Evolutionary conservation across 2,329 filamentous ascomycete species (phyloP).

Genomic region (Aquanectria penicillioides): DNA sequence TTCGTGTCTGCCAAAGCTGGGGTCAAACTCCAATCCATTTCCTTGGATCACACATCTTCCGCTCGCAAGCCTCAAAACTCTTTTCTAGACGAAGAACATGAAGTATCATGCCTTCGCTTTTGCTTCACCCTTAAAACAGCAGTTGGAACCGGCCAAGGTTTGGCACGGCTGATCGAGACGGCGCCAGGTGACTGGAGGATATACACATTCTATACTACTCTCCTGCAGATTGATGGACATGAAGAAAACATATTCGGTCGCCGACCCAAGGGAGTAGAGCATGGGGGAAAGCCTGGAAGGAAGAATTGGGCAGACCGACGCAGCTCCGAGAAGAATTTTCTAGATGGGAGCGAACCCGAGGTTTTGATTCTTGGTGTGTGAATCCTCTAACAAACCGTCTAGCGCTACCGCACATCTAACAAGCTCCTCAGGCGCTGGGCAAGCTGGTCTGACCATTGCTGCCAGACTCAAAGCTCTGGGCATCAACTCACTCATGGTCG

Average conservation of each 20-base stretch:
- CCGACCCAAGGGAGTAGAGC: slow-evolving; percentile 66
- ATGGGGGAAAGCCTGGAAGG: slow-evolving; percentile 60
- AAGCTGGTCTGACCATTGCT: slow-evolving; percentile 66
- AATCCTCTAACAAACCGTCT: background rate
- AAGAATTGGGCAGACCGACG: slow-evolving; percentile 71
- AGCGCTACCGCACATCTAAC: background rate
- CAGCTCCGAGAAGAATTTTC: slow-evolving; percentile 56
- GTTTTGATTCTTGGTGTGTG: slow-evolving; percentile 70
- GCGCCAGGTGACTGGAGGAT: slow-evolving; percentile 65
- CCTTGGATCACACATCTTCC: slow-evolving; percentile 56
- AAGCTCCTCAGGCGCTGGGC: slow-evolving; percentile 61
- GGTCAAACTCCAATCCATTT: slow-evolving; percentile 49
- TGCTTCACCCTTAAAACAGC: slow-evolving; percentile 65
- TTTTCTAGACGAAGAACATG: slow-evolving; percentile 59
- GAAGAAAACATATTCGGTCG: slow-evolving; percentile 59
- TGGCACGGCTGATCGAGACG: slow-evolving; percentile 60
- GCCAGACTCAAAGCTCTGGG: slow-evolving; percentile 69
- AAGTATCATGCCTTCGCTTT: slow-evolving; percentile 63
- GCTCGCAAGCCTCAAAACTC: slow-evolving; percentile 54
- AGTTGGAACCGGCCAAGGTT: slow-evolving; percentile 64
- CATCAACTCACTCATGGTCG: slow-evolving; percentile 66
- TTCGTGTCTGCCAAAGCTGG: slow-evolving; percentile 32
- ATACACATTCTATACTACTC: slow-evolving; percentile 70
- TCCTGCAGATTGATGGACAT: slow-evolving; percentile 63
- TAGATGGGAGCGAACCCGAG: slow-evolving; percentile 57